These are phyloP conservation scores for Babjeviella inositovora DNA, from an alignment of 805 yeast genomes.

Conservation along the genomic window DNA sequence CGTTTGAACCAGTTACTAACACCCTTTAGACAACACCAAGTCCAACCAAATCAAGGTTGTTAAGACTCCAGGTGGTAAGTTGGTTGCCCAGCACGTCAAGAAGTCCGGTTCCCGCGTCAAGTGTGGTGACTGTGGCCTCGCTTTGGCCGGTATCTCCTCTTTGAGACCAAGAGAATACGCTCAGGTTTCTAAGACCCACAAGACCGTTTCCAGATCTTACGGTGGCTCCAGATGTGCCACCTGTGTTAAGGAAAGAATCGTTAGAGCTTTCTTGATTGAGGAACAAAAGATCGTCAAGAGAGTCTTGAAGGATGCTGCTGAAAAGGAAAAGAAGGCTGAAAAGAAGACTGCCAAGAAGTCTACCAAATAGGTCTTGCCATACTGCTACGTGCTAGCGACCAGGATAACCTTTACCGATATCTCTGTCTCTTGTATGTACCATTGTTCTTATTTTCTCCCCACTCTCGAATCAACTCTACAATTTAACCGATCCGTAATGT, in stretches of 20 bases:
- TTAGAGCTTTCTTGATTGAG: slow-evolving; percentile 98
- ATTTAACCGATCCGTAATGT: no score
- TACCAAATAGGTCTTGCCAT: no score
- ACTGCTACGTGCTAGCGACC: no score
- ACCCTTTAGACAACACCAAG: slow-evolving; percentile 81
- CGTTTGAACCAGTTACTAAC: no score
- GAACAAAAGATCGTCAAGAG: slow-evolving; percentile 99
- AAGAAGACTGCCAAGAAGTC: no score
- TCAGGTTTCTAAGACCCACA: slow-evolving; percentile 84
- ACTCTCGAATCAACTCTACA: no score
- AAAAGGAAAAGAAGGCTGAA: slow-evolving; percentile 61
- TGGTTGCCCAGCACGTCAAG: slow-evolving; percentile 95
- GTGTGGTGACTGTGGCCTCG: slow-evolving; percentile 77
- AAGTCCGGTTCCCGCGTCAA: slow-evolving; percentile 77
- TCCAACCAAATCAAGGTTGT: slow-evolving; percentile 99
- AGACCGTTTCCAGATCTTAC: slow-evolving; percentile 98
- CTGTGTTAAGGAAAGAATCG: slow-evolving; percentile 98
- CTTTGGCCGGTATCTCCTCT: slow-evolving; percentile 60
- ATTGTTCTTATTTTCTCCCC: no score
- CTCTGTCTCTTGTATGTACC: no score
- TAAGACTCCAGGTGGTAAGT: slow-evolving; percentile 99
- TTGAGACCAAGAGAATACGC: slow-evolving; percentile 99
- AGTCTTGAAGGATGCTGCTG: slow-evolving; percentile 93
- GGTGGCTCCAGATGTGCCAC: slow-evolving; percentile 98
- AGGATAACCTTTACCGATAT: no score